These are phyloP conservation scores for Vinca minor DNA, from an alignment of 257 asterid species.

Conservation along the genomic window DNA sequence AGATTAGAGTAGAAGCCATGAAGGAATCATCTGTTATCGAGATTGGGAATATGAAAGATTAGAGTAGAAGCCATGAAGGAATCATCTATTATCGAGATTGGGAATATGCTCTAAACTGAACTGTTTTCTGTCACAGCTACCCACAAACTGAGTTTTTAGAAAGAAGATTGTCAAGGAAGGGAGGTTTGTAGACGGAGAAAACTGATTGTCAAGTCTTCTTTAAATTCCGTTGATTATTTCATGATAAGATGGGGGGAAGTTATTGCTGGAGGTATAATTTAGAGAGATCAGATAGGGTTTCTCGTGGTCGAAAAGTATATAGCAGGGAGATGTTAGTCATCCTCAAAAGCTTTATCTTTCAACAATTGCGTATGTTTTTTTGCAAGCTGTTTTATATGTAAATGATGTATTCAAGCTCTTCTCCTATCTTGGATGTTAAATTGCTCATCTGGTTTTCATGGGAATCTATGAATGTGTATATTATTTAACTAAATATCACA, in stretches of 20 bases:
- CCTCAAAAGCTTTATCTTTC: neutral
- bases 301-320: neutral
- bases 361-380: neutral
- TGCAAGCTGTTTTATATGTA: neutral
- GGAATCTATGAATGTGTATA: neutral
- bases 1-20: slow-evolving; percentile 25
- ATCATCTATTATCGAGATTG: neutral
- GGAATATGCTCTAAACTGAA: neutral
- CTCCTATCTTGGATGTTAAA: neutral
- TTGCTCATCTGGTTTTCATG: neutral
- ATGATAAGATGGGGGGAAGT: neutral
- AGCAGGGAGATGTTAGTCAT: neutral
- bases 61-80: neutral
- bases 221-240: neutral
- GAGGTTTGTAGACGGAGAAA: neutral
- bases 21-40: neutral
- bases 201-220: neutral
- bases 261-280: neutral
- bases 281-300: neutral
- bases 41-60: neutral
- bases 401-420: neutral
- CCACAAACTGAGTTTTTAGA: neutral
- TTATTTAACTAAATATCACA: no score
- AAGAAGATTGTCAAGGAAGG: neutral
- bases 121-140: neutral